These are phyloP conservation scores for Colletotrichum truncatum DNA, from an alignment of 2,329 filamentous ascomycete genomes.

Conservation along the genomic window DNA sequence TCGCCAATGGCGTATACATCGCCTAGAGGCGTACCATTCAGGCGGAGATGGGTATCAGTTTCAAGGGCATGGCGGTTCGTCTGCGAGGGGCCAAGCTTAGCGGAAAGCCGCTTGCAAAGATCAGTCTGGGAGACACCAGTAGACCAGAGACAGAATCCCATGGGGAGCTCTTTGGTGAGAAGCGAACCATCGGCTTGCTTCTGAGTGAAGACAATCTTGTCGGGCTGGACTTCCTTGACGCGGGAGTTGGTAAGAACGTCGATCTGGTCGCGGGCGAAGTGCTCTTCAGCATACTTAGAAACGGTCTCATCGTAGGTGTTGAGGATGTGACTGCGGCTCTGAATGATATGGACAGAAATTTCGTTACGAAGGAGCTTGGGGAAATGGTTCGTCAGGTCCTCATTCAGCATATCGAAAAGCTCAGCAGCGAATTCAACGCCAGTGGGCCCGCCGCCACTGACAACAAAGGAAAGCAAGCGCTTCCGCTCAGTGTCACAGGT, in stretches of 20 bases:
- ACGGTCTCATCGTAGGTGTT: slow-evolving; percentile 98
- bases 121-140: slow-evolving; percentile 91
- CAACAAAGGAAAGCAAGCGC: slow-evolving; percentile 91
- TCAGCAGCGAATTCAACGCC: slow-evolving; percentile 98
- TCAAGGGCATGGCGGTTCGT: slow-evolving; percentile 92
- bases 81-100: slow-evolving; percentile 79
- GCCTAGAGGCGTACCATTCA: slow-evolving; percentile 88
- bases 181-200: slow-evolving; percentile 76
- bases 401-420: slow-evolving; percentile 94
- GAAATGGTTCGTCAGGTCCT: slow-evolving; percentile 86
- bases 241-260: slow-evolving; percentile 92
- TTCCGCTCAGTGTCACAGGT: slow-evolving; percentile 88
- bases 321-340: slow-evolving; percentile 92
- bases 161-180: slow-evolving; percentile 91
- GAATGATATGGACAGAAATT: slow-evolving; percentile 96
- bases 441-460: slow-evolving; percentile 94
- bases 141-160: slow-evolving; percentile 97
- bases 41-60: slow-evolving; percentile 90
- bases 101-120: slow-evolving; percentile 79
- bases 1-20: slow-evolving; percentile 98
- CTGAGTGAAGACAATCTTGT: slow-evolving; percentile 91
- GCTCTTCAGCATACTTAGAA: slow-evolving; percentile 89
- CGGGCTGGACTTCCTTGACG: slow-evolving; percentile 85
- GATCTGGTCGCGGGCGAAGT: slow-evolving; percentile 90
- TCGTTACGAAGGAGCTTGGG: slow-evolving; percentile 93